These are phyloP conservation scores for Kodamaea sp. DNA, from an alignment of 1,139 yeast species.

Conservation along the genomic window DNA sequence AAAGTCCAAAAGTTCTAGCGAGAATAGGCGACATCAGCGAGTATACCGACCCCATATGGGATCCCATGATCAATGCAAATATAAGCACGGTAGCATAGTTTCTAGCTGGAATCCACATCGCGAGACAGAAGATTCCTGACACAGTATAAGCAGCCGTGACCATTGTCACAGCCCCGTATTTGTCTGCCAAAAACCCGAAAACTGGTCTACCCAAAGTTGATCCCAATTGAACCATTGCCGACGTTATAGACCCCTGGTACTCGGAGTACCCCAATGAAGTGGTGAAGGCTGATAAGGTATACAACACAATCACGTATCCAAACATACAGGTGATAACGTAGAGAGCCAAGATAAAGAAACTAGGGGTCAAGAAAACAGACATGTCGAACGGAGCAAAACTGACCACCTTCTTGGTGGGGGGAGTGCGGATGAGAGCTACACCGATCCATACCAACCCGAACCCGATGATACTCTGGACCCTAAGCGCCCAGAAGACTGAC, in stretches of 20 bases:
- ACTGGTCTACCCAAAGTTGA: conserved; percentile 39
- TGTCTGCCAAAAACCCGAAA: conserved; percentile 49
- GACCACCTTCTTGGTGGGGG: conserved; percentile 22
- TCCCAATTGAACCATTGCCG: conserved; percentile 52
- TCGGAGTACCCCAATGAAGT: conserved; percentile 27
- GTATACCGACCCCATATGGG: conserved; percentile 49
- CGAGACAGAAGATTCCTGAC: conserved; percentile 43
- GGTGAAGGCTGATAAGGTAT: conserved; percentile 34
- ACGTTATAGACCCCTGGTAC: conserved; percentile 49
- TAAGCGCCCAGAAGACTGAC: conserved; percentile 44
- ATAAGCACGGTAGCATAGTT: conserved; percentile 52
- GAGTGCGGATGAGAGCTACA: conserved; percentile 22
- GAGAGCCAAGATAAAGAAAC: conserved; percentile 29
- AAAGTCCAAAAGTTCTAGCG: conserved; percentile 38
- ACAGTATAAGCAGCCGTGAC: conserved; percentile 31
- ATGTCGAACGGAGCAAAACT: conserved; percentile 23
- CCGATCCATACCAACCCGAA: conserved; percentile 29
- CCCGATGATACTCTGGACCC: conserved; percentile 32
- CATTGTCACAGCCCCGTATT: conserved; percentile 46
- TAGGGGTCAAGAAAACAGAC: conserved; percentile 28
- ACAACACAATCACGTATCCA: conserved; percentile 41
- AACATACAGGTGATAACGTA: conserved; percentile 36
- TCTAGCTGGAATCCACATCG: conserved; percentile 65
- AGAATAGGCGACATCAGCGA: conserved; percentile 31
- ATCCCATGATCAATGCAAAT: conserved; percentile 49